Base-by-base conservation (phyloP, 306 rosid species). In the Oemleria cerasiformis region DNA sequence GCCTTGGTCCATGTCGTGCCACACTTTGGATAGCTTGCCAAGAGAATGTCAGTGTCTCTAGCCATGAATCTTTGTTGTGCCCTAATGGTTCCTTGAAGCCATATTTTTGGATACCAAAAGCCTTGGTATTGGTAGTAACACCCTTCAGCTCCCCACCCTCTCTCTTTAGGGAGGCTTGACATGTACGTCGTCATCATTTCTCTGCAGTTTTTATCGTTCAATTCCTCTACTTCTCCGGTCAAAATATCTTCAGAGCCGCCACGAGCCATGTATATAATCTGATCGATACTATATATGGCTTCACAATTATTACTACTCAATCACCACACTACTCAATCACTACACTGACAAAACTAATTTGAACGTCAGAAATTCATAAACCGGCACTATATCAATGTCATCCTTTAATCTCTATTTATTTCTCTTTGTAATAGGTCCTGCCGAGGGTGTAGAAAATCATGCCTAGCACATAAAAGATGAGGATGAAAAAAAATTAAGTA, bases 1-100 rank as follows among this genome's bases (percentile, higher is more conserved):
- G 79, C 79, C 63, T 73, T 81, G 21, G 74, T 70, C 85, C 82
- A 81, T 10, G 79, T 69, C 38, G 79, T 81, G 57, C 85, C 71
- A 5, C 70, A 62, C 61, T 77, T 77, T 2, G 79, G 78, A 13
- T 34, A 42, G 19, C 76, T 34, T 13, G 76, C 79, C 4, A 69
- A 15, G 44, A 69, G 36, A 41, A 77, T 42, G 65, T 69, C 77
- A 14, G 50, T 40, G 17, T 72, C 58, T 36, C 6, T 68, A 25
- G 81, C 77, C 65, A n/a, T 49, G 53, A 75, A 75, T 5, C 43
- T 68, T 42, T 56, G 38, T 36, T 75, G 78, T 38, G 51, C 56
- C 39, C 69, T 42, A 9, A 67, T 19, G 8, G 65, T 11, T 13
- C 72, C 76, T 50, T 40, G 45, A 34, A 72, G 45, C 9, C 62